phyloP scores from a whole-genome alignment of 176 grass and related monocot species.

The Aegilops sharonensis region DNA sequence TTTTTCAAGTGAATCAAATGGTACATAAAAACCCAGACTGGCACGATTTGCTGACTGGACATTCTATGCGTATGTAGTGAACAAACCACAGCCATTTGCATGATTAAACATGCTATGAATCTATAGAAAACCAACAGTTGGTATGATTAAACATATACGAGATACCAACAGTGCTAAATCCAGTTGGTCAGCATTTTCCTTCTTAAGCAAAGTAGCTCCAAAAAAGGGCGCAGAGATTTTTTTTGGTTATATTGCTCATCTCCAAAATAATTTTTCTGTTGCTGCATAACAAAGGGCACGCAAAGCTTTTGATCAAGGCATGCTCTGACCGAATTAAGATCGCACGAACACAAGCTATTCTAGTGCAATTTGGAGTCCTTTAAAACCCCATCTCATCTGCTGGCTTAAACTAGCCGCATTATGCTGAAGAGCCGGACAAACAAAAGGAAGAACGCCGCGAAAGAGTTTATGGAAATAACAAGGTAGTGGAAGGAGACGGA shows the following conservation, averaged over 20 bases:
- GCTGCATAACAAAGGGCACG: neutral
- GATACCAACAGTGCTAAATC: constrained; percentile 16
- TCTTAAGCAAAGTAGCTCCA: constrained; percentile 7
- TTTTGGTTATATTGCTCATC: neutral
- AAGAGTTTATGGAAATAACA: neutral
- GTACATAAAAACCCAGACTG: neutral
- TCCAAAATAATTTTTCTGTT: neutral
- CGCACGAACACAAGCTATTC: constrained; percentile 14
- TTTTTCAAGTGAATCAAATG: neutral
- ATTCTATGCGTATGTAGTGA: neutral
- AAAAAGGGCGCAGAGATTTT: neutral
- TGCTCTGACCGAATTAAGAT: constrained; percentile 17
- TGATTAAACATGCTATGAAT: neutral
- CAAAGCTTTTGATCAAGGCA: neutral
- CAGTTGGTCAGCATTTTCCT: constrained; percentile 28
- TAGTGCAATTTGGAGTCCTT: constrained; percentile 27
- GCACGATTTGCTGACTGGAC: neutral
- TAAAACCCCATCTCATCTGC: neutral
- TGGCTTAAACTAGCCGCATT: constrained; percentile 33
- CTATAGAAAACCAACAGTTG: neutral
- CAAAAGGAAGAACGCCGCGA: constrained; percentile 10
- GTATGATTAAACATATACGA: neutral
- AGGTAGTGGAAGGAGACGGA: constrained; percentile 22
- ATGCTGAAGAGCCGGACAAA: constrained; percentile 23
- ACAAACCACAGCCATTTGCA: neutral